These are phyloP conservation scores for Fusarium piperis DNA, from an alignment of 2,329 filamentous ascomycete species.

Conservation along the genomic window DNA sequence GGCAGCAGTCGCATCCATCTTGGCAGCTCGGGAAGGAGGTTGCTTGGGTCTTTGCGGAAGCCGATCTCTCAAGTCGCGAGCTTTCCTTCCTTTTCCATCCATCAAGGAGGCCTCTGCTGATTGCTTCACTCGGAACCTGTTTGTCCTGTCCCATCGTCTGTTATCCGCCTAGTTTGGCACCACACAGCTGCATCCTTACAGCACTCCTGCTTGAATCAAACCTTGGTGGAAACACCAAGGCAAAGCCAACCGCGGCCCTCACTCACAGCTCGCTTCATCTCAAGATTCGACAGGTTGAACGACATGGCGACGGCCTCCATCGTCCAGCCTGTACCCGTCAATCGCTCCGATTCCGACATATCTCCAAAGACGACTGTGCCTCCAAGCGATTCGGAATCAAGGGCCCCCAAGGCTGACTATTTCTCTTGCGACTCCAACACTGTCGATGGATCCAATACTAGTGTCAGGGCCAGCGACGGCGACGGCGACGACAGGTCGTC, in stretches of 20 bases:
- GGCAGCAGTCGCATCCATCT: conserved; percentile 27
- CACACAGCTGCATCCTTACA: conserved; percentile 12
- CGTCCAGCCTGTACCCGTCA: conserved; percentile 35
- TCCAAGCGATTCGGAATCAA: conserved; percentile 21
- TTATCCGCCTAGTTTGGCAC: not conserved
- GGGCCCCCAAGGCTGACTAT: conserved; percentile 33
- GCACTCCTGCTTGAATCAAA: not conserved
- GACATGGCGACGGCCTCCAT: conserved; percentile 37
- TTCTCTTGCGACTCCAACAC: conserved; percentile 40
- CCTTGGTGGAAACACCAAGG: not conserved
- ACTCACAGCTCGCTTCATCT: conserved; percentile 3
- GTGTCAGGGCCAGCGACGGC: conserved; percentile 41
- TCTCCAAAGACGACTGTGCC: conserved; percentile 52
- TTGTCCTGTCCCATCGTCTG: not conserved
- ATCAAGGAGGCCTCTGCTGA: not conserved
- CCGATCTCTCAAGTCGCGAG: conserved; percentile 13
- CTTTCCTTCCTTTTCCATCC: conserved; percentile 14
- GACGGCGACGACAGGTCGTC: conserved; percentile 45
- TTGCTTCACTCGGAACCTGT: not conserved
- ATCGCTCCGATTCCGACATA: conserved; percentile 54
- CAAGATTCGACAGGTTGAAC: conserved; percentile 4
- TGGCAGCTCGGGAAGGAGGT: conserved; percentile 25
- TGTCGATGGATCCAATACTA: conserved; percentile 39
- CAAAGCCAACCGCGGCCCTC: conserved; percentile 1
- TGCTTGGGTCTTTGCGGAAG: conserved; percentile 13